Evolutionary conservation across 176 grass and related monocot genomes (phyloP).

Genomic region (Aegilops sharonensis): DNA sequence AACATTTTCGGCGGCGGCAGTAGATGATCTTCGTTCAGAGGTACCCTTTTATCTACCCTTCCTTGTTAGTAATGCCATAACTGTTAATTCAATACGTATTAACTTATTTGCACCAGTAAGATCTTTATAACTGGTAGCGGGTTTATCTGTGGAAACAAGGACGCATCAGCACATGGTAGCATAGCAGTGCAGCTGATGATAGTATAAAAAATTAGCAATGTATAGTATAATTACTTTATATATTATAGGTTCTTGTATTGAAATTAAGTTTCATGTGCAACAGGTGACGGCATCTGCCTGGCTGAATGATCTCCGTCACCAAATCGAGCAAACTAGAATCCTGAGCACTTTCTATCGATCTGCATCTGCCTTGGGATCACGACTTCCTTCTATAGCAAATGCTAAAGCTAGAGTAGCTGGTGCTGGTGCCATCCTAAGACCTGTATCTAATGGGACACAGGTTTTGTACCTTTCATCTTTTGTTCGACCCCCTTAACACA

Average conservation of each 20-base stretch:
- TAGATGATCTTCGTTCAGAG: slow-evolving; percentile 95
- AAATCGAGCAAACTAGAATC: slow-evolving; percentile 94
- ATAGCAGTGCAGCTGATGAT: background rate
- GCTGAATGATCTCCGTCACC: slow-evolving; percentile 90
- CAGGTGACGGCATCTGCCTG: slow-evolving; percentile 95
- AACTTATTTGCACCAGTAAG: background rate
- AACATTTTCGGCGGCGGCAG: slow-evolving; percentile 88
- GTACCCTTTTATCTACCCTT: slow-evolving; percentile 34
- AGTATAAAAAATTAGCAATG: background rate
- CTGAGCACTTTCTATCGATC: slow-evolving; percentile 95
- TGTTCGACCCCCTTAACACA: background rate
- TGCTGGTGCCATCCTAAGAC: slow-evolving; percentile 89
- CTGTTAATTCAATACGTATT: background rate
- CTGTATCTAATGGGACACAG: slow-evolving; percentile 91
- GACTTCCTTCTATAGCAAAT: slow-evolving; percentile 93
- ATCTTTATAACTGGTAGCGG: background rate
- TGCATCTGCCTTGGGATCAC: slow-evolving; percentile 86
- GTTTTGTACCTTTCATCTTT: slow-evolving; percentile 41
- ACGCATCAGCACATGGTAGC: background rate
- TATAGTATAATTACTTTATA: background rate
- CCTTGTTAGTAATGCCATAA: background rate
- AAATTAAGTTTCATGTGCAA: slow-evolving; percentile 27
- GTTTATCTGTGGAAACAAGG: background rate
- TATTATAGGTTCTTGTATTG: background rate
- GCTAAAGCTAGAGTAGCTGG: slow-evolving; percentile 93